A percentile compares a stretch with the other conserved stretches of the same genome.
Evolutionary conservation across 441 rosid species (phyloP).

Genomic region (Francoa sonchifolia): DNA sequence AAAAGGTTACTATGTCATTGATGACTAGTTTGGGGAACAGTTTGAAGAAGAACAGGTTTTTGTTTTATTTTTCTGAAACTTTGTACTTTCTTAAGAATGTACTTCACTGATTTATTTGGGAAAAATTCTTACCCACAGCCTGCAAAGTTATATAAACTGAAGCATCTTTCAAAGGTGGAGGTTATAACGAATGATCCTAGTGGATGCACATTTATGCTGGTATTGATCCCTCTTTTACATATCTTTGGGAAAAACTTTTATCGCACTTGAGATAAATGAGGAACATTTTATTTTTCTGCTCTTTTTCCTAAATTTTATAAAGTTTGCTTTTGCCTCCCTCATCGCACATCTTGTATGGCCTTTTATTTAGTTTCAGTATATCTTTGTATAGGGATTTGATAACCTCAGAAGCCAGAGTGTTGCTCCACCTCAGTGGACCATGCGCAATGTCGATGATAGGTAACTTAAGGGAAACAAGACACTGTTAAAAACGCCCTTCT

Average conservation of each 20-base stretch:
- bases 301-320: no score
- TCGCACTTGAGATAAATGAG: constrained; percentile 10
- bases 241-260: constrained; percentile 5
- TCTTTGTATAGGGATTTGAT: constrained; percentile 74
- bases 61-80: constrained; percentile 7
- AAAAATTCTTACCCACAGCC: constrained; percentile 41
- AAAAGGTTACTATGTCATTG: not conserved
- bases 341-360: not conserved
- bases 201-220: constrained; percentile 96
- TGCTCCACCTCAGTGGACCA: constrained; percentile 97
- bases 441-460: constrained; percentile 98
- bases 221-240: constrained; percentile 22
- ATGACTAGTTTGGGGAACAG: not conserved
- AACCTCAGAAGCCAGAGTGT: constrained; percentile 95
- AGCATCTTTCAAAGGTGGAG: constrained; percentile 91
- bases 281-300: constrained; percentile 1
- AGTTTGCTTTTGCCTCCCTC: constrained; percentile 4
- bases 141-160: constrained; percentile 87
- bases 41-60: not conserved
- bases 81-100: constrained; percentile 11
- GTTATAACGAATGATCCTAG: constrained; percentile 93
- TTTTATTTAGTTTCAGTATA: constrained; percentile 19
- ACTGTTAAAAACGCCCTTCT: constrained; percentile 1
- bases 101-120: constrained; percentile 12
- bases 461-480: constrained; percentile 13